phyloP scores from a whole-genome alignment of 768 basidiomycete species.

The Trametes maxima region DNA sequence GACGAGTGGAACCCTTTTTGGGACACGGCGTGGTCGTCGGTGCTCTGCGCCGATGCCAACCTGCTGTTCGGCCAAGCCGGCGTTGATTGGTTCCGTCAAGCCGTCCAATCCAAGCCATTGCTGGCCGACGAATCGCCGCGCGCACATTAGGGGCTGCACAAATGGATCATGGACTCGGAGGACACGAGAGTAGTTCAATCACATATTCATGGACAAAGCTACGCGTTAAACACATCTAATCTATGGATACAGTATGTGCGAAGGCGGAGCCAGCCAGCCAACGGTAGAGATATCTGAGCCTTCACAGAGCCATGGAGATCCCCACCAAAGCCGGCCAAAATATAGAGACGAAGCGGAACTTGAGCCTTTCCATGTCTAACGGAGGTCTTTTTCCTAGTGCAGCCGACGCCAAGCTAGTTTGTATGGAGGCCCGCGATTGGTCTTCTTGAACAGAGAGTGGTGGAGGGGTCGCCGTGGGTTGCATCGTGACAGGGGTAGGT shows the following conservation, averaged over 20 bases:
- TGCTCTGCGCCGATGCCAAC: constrained; percentile 13
- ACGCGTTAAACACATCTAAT: constrained; percentile 9
- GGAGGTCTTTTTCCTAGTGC: constrained; percentile 14
- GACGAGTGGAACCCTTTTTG: constrained; percentile 21
- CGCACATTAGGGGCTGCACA: background rate
- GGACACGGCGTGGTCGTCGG: constrained; percentile 7
- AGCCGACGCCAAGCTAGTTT: constrained; percentile 8
- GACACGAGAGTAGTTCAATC: background rate
- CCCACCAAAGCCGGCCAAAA: constrained; percentile 61
- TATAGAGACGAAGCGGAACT: constrained; percentile 52
- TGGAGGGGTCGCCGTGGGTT: constrained; percentile 3
- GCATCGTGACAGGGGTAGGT: constrained; percentile 9
- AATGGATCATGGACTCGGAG: background rate
- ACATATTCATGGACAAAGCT: constrained; percentile 1
- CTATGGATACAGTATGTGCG: background rate
- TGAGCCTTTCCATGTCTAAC: constrained; percentile 32
- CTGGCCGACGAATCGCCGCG: background rate
- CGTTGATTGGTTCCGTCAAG: background rate
- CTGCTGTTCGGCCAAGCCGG: constrained; percentile 3
- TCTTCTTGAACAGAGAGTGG: background rate
- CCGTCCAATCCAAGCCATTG: background rate
- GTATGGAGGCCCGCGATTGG: background rate
- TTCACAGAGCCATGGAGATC: constrained; percentile 53
- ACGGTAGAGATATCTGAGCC: background rate
- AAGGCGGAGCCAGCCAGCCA: background rate